These are phyloP conservation scores for Phyllosticta capitalensis DNA, from an alignment of 2,329 filamentous ascomycete species.

Conservation along the genomic window DNA sequence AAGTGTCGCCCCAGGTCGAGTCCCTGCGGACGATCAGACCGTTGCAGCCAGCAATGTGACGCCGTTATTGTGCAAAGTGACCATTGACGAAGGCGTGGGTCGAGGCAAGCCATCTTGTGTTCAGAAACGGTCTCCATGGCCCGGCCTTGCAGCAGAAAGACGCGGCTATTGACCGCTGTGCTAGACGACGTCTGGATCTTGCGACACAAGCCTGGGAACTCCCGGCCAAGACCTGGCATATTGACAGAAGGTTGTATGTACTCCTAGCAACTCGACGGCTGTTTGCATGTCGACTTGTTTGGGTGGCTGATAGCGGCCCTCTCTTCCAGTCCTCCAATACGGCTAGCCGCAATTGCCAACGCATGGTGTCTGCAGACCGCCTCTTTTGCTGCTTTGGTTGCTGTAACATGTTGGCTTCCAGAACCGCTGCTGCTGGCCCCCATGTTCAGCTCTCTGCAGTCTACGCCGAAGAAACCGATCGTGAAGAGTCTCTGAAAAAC, in stretches of 20 bases:
- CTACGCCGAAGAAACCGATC: conserved; percentile 3
- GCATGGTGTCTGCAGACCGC: conserved; percentile 4
- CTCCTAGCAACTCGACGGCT: background rate
- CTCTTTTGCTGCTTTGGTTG: background rate
- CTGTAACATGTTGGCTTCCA: background rate
- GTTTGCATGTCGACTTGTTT: background rate
- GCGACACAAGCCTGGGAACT: background rate
- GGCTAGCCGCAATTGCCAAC: conserved; percentile 7
- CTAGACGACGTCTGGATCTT: background rate
- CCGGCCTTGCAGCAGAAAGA: conserved; percentile 3
- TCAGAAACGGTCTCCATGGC: background rate
- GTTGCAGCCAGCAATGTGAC: conserved; percentile 5
- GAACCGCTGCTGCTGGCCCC: background rate
- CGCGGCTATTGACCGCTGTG: background rate
- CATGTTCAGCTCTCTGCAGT: background rate
- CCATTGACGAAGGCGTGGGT: background rate
- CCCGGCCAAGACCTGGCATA: background rate
- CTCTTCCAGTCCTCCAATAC: conserved; percentile 5
- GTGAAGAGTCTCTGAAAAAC: conserved; percentile 2
- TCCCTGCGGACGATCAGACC: conserved; percentile 7
- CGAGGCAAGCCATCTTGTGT: background rate
- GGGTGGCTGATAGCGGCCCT: conserved; percentile 5
- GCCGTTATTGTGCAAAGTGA: conserved; percentile 9
- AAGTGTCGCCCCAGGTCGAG: background rate
- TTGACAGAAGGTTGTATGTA: background rate